phyloP scores from a whole-genome alignment of 1,139 yeast species.

The Debaryomyces psychrophilus region DNA sequence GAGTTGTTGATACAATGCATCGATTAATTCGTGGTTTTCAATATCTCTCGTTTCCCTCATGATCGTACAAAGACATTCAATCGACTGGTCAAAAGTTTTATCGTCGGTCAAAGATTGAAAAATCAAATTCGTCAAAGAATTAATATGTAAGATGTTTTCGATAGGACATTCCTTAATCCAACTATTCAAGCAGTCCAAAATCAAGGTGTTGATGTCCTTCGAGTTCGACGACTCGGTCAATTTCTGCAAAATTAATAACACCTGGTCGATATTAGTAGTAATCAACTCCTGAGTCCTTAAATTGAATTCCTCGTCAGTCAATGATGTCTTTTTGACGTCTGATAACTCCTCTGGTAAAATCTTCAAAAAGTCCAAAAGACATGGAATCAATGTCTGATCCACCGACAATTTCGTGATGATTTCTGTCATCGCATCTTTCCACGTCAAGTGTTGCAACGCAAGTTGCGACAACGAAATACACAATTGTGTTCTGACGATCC shows the following conservation, averaged over 20 bases:
- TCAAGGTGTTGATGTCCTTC: constrained; percentile 32
- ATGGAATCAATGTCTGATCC: constrained; percentile 23
- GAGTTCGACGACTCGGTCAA: constrained; percentile 36
- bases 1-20: constrained; percentile 69
- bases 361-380: constrained; percentile 71
- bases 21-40: constrained; percentile 60
- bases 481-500: constrained; percentile 74
- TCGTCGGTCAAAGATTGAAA: constrained; percentile 68
- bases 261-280: constrained; percentile 67
- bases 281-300: constrained; percentile 65
- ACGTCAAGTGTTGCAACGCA: constrained; percentile 71
- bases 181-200: constrained; percentile 78
- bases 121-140: constrained; percentile 65
- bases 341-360: constrained; percentile 90
- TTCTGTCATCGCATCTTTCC: constrained; percentile 76
- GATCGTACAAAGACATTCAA: constrained; percentile 81
- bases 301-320: constrained; percentile 81
- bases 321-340: constrained; percentile 74
- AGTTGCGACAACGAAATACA: constrained; percentile 81
- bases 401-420: constrained; percentile 55
- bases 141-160: constrained; percentile 62
- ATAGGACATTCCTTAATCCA: constrained; percentile 90
- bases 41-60: constrained; percentile 81
- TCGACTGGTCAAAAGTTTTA: constrained; percentile 80
- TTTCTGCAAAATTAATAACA: constrained; percentile 61